phyloP scores from a whole-genome alignment of 371 early-diverging fungal genomes.

The Nematocida parisii region DNA sequence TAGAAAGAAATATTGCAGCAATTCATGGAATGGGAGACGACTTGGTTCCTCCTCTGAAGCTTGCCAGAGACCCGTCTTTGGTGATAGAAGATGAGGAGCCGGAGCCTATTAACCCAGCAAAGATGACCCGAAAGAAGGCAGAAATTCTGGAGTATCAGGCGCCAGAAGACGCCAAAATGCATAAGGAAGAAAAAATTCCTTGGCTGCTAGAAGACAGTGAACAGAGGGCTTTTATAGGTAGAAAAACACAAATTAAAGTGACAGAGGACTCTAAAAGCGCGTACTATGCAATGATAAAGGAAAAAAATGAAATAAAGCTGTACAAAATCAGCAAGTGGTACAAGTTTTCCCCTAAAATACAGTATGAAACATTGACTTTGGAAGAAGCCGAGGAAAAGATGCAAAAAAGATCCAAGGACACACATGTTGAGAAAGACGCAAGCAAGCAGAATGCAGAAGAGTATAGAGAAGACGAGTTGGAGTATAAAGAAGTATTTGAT shows the following conservation, averaged over 20 bases:
- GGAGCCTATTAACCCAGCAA: conserved; percentile 33
- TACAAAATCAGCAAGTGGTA: conserved; percentile 82
- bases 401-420: conserved; percentile 57
- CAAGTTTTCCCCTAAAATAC: conserved; percentile 78
- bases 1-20: conserved; percentile 51
- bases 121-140: conserved; percentile 64
- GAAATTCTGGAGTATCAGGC: conserved; percentile 67
- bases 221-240: conserved; percentile 59
- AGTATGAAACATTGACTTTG: conserved; percentile 76
- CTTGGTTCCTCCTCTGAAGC: conserved; percentile 44
- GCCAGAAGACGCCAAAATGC: conserved; percentile 62
- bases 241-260: conserved; percentile 56
- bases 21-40: conserved; percentile 48
- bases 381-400: conserved; percentile 87
- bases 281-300: conserved; percentile 68
- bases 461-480: conserved; percentile 65
- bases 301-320: conserved; percentile 73
- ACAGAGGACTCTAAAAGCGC: conserved; percentile 38
- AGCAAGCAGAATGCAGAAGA: conserved; percentile 71
- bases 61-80: conserved; percentile 44
- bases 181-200: conserved; percentile 63
- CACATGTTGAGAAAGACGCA: conserved; percentile 19
- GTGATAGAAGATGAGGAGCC: conserved; percentile 53
- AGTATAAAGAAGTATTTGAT: conserved; percentile 69
- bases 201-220: conserved; percentile 64